A percentile compares a stretch with the other conserved stretches of the same genome.
Evolutionary conservation across 2,329 filamentous ascomycete species (phyloP).

Genomic region (Mycosphaerella arachidis): DNA sequence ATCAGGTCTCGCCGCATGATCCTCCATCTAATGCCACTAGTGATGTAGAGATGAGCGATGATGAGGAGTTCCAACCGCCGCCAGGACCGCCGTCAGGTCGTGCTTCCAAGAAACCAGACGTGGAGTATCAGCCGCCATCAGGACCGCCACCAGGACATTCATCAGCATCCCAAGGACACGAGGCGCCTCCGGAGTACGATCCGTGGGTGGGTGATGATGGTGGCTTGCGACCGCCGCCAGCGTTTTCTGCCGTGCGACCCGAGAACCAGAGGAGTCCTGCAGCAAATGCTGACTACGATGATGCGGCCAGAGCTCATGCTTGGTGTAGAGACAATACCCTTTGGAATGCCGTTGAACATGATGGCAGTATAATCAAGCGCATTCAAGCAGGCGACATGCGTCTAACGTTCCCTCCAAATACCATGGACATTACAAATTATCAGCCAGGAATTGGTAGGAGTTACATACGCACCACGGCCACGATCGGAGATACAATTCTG

Average conservation of each 20-base stretch:
- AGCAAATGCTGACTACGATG: constrained; percentile 62
- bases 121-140: constrained; percentile 29
- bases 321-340: constrained; percentile 64
- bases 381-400: constrained; percentile 49
- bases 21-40: neutral
- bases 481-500: constrained; percentile 58
- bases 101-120: constrained; percentile 13
- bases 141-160: constrained; percentile 26
- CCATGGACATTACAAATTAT: constrained; percentile 41
- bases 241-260: constrained; percentile 42
- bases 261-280: constrained; percentile 60
- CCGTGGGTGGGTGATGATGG: constrained; percentile 72
- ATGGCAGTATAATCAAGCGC: constrained; percentile 39
- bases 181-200: constrained; percentile 56
- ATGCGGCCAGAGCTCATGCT: constrained; percentile 59
- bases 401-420: constrained; percentile 42
- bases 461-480: constrained; percentile 28
- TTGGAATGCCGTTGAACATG: constrained; percentile 44
- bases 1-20: neutral
- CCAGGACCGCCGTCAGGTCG: constrained; percentile 31
- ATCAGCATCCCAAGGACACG: neutral
- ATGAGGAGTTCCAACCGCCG: constrained; percentile 29
- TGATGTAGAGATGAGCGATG: constrained; percentile 13
- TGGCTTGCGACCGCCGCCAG: constrained; percentile 69
- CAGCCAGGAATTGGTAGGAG: constrained; percentile 51